Evolutionary conservation across 1,139 yeast genomes (phyloP), one percentile per base, ranked within the genome.

Genomic region (Geotrichum macrosporum): DNA sequence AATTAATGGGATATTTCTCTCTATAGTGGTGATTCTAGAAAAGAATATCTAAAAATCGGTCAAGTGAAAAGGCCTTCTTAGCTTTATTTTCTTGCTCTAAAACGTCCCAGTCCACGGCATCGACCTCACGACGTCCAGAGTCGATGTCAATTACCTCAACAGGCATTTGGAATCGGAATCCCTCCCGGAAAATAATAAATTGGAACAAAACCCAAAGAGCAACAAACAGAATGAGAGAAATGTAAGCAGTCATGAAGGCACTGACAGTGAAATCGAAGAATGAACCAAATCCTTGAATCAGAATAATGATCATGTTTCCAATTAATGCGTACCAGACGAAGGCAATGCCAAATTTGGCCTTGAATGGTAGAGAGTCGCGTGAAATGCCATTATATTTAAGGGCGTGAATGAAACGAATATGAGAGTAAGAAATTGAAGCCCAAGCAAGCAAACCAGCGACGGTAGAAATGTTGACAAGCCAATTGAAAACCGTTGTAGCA

Each of bases 391-490:
- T 43, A 13, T 63, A 75, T 30, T 65, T 63, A 70, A 87, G 72
- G 1, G 94, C 52, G 9, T 41, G 36, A 33, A 84, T 57, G 70
- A 73, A 67, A 77, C 94, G 75, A 51, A 84, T 69, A 57, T 80
- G 89, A 54, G 85, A 79, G 49, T 81, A 61, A 59, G 81, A 78
- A 57, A 85, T 81, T 13, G 86, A 76, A 34, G 77, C 76, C 88
- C 89, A 84, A 5, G 89, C 81, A 63, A 83, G 81, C 46, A 84
- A 70, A 1, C 92, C 80, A 45, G 88, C 81, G 56, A 84, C 75
- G 48, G 92, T 89, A 21, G 94, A 82, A 47, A 86, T 71, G 33
- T 94, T 84, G 59, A 84, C 70, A 57, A 85, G 70, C 94, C 94
- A 87, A 57, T 72, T 72, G 68, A 87, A 86, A 20, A 85, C 84